Conservation (phyloP, 257 asterid species). For the Penstemon eatonii region DNA sequence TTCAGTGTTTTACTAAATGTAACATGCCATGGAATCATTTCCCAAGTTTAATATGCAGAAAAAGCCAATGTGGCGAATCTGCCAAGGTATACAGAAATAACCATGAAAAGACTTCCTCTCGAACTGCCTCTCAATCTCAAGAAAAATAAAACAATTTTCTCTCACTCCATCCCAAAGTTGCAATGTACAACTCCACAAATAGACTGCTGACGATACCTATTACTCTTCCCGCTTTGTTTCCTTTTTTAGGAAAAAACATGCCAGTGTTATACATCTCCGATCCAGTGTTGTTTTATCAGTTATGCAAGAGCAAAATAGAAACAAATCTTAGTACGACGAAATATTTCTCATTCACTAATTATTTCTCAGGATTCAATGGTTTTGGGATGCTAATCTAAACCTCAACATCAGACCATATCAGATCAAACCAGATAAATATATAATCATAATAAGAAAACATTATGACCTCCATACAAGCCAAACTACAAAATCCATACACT, state of each 20-base stretch:
- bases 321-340: conserved; percentile 5
- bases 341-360: not conserved
- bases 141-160: conserved; percentile 10
- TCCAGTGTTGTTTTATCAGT: conserved; percentile 25
- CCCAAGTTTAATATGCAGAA: conserved; percentile 3
- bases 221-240: not conserved
- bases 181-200: conserved; percentile 7
- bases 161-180: conserved; percentile 10
- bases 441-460: not conserved
- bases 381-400: conserved; percentile 9
- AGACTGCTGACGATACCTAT: not conserved
- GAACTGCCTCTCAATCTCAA: conserved; percentile 7
- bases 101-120: not conserved
- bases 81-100: conserved; percentile 12
- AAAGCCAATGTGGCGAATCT: conserved; percentile 9
- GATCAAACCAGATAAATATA: conserved; percentile 20
- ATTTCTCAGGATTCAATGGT: conserved; percentile 9
- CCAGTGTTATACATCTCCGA: not conserved
- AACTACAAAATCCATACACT: conserved; percentile 19
- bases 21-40: conserved; percentile 19
- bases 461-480: conserved; percentile 23
- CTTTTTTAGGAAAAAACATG: conserved; percentile 14
- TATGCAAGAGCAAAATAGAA: conserved; percentile 24
- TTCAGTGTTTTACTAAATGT: not conserved
- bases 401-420: conserved; percentile 22